Evolutionary conservation across 2,329 filamentous ascomycete species (phyloP).

Genomic region (Phaeosphaeria sp.): DNA sequence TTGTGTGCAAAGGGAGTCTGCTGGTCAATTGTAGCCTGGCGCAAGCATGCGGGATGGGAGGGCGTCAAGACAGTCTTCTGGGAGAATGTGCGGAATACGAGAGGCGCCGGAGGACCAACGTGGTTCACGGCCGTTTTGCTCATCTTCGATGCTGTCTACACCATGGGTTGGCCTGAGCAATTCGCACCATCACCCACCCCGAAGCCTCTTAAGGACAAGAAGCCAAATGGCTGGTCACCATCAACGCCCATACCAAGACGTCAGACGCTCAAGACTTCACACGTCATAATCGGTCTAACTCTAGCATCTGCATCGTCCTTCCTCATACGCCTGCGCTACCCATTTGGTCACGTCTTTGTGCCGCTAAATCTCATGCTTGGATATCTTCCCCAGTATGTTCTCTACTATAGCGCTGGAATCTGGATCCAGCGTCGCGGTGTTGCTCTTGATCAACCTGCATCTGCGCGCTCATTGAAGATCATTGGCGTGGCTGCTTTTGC

Average conservation of each 20-base stretch:
- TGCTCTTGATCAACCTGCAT: neutral
- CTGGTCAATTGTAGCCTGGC: constrained; percentile 4
- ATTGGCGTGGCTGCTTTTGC: neutral
- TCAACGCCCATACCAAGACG: neutral
- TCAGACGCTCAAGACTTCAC: neutral
- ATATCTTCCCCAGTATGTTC: constrained; percentile 22
- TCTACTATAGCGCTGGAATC: constrained; percentile 22
- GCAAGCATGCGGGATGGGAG: neutral
- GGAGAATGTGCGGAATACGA: constrained; percentile 6
- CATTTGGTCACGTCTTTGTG: constrained; percentile 10
- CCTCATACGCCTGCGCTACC: constrained; percentile 14
- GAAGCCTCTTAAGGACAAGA: neutral
- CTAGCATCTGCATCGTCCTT: constrained; percentile 6
- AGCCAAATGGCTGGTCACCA: neutral
- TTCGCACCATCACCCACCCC: neutral
- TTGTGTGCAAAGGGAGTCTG: constrained; percentile 5
- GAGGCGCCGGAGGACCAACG: constrained; percentile 22
- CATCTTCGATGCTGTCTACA: constrained; percentile 21
- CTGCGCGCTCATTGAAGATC: neutral
- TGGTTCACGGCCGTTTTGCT: constrained; percentile 28
- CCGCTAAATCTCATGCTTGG: constrained; percentile 15
- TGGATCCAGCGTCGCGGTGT: neutral
- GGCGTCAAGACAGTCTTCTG: neutral
- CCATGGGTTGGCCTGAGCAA: neutral
- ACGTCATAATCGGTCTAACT: constrained; percentile 5